These are phyloP conservation scores for Chaetomium sp. DNA, from an alignment of 2,329 filamentous ascomycete genomes.

Conservation along the genomic window DNA sequence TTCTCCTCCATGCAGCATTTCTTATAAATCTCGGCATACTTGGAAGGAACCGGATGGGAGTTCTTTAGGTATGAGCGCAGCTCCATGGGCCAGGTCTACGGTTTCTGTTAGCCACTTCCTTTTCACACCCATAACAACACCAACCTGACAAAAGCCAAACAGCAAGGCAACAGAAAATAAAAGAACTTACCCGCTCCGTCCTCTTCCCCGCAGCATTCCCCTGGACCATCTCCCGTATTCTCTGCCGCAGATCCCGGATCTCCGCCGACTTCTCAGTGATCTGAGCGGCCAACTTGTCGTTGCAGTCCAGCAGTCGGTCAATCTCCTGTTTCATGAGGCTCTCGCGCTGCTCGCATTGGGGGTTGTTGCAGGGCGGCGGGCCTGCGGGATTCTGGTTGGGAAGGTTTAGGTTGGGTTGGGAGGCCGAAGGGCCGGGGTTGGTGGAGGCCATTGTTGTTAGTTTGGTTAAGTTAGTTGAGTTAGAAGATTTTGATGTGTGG, in stretches of 20 bases:
- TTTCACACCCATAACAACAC: background rate
- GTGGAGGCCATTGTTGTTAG: too few species aligned
- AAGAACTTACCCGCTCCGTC: too few species aligned
- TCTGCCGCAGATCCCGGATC: background rate
- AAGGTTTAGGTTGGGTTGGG: too few species aligned
- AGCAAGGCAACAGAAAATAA: too few species aligned
- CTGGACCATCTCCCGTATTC: background rate
- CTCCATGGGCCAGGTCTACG: background rate
- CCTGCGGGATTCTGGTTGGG: background rate
- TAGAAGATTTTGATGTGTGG: too few species aligned
- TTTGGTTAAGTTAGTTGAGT: too few species aligned
- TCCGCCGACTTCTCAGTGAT: background rate
- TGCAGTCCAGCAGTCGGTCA: background rate
- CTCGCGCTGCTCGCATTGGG: background rate
- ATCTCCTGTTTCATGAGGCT: background rate
- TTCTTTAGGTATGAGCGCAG: background rate
- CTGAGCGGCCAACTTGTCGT: too few species aligned
- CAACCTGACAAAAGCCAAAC: background rate
- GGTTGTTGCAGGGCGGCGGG: background rate
- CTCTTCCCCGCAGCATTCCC: background rate
- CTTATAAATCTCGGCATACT: background rate
- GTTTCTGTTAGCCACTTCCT: background rate
- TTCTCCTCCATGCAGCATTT: conserved; percentile 32
- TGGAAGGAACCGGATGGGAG: background rate
- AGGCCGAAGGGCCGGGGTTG: too few species aligned